These are phyloP conservation scores for Opeltia flavorubescens DNA, from an alignment of 495 filamentous ascomycete species.

Conservation along the genomic window DNA sequence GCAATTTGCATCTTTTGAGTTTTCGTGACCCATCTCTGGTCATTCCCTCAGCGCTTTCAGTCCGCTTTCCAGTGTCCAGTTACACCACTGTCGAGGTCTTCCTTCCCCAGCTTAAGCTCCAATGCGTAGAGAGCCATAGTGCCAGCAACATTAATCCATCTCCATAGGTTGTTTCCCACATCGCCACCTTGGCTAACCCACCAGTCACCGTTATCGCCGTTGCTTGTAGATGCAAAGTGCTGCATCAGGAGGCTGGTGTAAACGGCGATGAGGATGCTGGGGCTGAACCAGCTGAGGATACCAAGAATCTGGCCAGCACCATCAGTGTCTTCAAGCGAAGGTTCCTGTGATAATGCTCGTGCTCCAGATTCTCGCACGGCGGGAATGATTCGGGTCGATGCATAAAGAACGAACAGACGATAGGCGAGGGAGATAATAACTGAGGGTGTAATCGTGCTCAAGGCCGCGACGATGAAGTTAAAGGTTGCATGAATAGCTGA, in stretches of 20 bases:
- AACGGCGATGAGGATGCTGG: conserved; percentile 80
- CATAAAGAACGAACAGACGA: conserved; percentile 85
- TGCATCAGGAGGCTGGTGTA: conserved; percentile 96
- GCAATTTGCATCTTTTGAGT: neutral
- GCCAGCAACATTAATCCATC: conserved; percentile 79
- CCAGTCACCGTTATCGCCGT: conserved; percentile 46
- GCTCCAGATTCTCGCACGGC: conserved; percentile 78
- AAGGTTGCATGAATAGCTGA: conserved; percentile 71
- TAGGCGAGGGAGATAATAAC: conserved; percentile 90
- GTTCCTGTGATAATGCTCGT: conserved; percentile 65
- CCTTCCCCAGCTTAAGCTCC: conserved; percentile 70
- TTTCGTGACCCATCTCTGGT: neutral
- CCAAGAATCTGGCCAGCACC: conserved; percentile 64
- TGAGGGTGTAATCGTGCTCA: conserved; percentile 85
- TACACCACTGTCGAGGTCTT: conserved; percentile 53
- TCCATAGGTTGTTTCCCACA: conserved; percentile 72
- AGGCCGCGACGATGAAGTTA: conserved; percentile 74
- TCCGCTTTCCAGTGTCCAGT: conserved; percentile 88
- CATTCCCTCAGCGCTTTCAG: conserved; percentile 27
- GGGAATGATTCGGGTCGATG: conserved; percentile 89
- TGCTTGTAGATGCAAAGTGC: conserved; percentile 66
- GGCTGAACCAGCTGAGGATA: conserved; percentile 81
- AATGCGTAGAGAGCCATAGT: conserved; percentile 84
- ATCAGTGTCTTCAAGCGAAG: conserved; percentile 71
- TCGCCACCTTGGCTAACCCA: conserved; percentile 70